Evolutionary conservation across 441 rosid genomes (phyloP).

Genomic region (Metrosideros polymorpha): DNA sequence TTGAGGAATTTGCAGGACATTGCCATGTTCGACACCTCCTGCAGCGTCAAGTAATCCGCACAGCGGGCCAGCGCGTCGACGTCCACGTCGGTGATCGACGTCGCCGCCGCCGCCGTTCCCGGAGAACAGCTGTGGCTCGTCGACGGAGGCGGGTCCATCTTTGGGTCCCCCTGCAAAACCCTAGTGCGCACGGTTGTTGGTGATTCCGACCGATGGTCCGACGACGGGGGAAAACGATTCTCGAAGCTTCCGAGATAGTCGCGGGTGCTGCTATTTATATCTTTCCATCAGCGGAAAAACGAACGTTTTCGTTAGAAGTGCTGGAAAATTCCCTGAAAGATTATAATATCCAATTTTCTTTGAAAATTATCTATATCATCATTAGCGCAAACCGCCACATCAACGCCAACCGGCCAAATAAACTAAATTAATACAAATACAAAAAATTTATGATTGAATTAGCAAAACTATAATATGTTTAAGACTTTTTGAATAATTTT

Average conservation of each 20-base stretch:
- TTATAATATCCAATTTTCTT: neutral
- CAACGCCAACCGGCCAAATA: too few relatives aligned
- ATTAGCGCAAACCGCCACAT: too few relatives aligned
- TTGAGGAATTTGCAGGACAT: slow-evolving; percentile 33
- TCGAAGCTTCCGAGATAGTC: rapidly evolving
- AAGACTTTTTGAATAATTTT: too few relatives aligned
- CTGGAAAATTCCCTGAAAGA: neutral
- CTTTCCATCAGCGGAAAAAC: neutral
- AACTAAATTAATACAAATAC: too few relatives aligned
- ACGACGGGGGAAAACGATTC: neutral
- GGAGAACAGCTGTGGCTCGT: neutral
- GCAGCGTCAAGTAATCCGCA: slow-evolving; percentile 17
- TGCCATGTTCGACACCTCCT: slow-evolving; percentile 27
- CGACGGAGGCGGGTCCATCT: neutral
- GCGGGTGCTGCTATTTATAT: neutral
- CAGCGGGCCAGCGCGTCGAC: slow-evolving; percentile 37
- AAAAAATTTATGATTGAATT: too few relatives aligned
- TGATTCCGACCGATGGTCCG: neutral
- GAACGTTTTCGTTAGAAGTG: neutral
- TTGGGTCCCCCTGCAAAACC: neutral
- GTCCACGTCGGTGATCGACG: slow-evolving; percentile 23
- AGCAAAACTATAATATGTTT: too few relatives aligned
- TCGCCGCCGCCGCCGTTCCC: neutral
- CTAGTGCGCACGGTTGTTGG: neutral
- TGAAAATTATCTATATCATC: too few relatives aligned